Conservation (phyloP, 306 rosid genomes). For the Chamaecrista fasciculata region DNA sequence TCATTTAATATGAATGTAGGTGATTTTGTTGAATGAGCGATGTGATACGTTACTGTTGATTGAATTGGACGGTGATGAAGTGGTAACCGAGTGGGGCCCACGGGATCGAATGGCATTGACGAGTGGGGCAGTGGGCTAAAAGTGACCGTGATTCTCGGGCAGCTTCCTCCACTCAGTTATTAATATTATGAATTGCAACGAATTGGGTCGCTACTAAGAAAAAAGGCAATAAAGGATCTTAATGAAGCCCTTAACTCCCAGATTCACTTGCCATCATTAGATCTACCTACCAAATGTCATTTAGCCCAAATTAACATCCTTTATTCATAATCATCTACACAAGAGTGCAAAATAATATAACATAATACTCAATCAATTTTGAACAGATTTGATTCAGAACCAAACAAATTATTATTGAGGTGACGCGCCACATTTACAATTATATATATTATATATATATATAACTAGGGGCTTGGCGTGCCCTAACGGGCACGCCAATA, state of each 20-base stretch:
- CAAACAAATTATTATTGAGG: too few species aligned
- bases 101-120: constrained; percentile 22
- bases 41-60: neutral
- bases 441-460: too few species aligned
- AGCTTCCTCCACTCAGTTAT: neutral
- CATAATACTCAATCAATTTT: too few species aligned
- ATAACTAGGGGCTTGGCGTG: too few species aligned
- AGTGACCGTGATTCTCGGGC: constrained; percentile 41
- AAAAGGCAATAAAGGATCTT: neutral
- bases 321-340: too few species aligned
- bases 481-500: too few species aligned
- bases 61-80: constrained; percentile 30
- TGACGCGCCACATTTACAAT: too few species aligned
- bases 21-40: too few species aligned
- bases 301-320: neutral
- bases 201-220: neutral
- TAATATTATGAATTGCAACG: neutral
- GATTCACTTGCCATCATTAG: neutral
- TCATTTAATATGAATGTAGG: too few species aligned
- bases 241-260: neutral
- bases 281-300: neutral
- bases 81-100: constrained; percentile 15
- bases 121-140: constrained; percentile 19
- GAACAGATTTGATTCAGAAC: too few species aligned
- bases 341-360: too few species aligned